Evolutionary conservation across 1,139 yeast species (phyloP), one percentile per base, ranked within the genome.

Genomic region (Taiozyma sp.): DNA sequence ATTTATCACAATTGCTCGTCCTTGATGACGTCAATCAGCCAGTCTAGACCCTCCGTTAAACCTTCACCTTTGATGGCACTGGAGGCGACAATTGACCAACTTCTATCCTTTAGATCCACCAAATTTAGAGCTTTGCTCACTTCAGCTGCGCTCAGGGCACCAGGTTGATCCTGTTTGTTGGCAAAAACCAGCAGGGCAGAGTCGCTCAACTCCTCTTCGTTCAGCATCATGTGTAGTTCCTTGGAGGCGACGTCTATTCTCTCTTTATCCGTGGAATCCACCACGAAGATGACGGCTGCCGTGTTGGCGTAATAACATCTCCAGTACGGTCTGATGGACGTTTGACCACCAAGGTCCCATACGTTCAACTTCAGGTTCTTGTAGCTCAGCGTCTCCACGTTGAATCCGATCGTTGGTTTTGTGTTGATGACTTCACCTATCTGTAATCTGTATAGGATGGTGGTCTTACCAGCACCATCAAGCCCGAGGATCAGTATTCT

Each of bases 391-490:
- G 99, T 93, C 66, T 93, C 99, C 44, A 93, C 99, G 66, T 93
- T 93, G 77, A 93, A 93, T 8, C 99, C 99, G 59, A 93, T 91
- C 10, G 99, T 91, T 23, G 96, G 98, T 62, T 89, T 93, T 24
- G 97, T 91, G 48, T 95, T 88, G 43, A 91, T 91, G 32, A 91
- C 97, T 68, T 91, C 97, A 27, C 97, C 97, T 70, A 91, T 78
- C 68, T 93, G 97, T 56, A 93, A 76, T 61, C 95, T 81, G 72
- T 93, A 93, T 55, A 93, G 77, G 54, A 93, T 92, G 12, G 99
- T 93, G 46, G 99, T 93, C 68, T 93, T 93, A 50, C 99, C 99
- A 3, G 99, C 98, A 73, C 98, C 98, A 70, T 93, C 99, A 55
- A 93, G 75, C 6, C 99, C 99, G 51, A 93, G 76, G 61, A 93